Conservation (phyloP, 139 green algal species). For the Chlamydomonas sp. region DNA sequence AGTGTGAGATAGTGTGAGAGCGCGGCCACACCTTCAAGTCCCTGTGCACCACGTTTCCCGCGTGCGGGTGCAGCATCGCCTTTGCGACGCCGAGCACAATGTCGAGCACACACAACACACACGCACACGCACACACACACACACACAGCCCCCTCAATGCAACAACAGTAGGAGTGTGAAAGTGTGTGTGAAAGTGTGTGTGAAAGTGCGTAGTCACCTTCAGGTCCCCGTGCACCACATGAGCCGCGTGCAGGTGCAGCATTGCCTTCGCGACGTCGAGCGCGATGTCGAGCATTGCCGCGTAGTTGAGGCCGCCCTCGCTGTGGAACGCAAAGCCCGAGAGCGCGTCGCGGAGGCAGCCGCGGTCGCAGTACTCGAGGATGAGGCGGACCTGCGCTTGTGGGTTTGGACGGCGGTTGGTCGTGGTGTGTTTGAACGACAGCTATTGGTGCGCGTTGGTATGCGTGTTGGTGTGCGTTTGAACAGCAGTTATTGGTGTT, state of each 20-base stretch:
- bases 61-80: no score
- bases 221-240: slow-evolving; percentile 47
- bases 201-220: slow-evolving; percentile 24
- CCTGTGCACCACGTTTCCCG: no score
- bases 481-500: slow-evolving; percentile 38
- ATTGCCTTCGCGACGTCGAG: slow-evolving; percentile 43
- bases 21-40: not conserved
- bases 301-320: slow-evolving; percentile 10
- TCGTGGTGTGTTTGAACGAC: slow-evolving; percentile 20
- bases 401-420: slow-evolving; percentile 38
- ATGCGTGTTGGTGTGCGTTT: no score
- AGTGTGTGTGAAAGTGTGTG: not conserved
- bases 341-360: slow-evolving; percentile 34
- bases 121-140: no score
- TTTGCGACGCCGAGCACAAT: no score
- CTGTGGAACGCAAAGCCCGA: slow-evolving; percentile 26
- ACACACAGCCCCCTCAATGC: no score
- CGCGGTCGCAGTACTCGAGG: slow-evolving; percentile 53
- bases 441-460: no score
- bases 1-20: not conserved
- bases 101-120: no score
- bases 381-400: slow-evolving; percentile 57
- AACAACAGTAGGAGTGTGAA: not conserved
- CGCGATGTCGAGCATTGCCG: slow-evolving; percentile 42
- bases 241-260: slow-evolving; percentile 42